Base-by-base conservation (phyloP, 176 grass and related monocot genomes). In the Chloris gayana region DNA sequence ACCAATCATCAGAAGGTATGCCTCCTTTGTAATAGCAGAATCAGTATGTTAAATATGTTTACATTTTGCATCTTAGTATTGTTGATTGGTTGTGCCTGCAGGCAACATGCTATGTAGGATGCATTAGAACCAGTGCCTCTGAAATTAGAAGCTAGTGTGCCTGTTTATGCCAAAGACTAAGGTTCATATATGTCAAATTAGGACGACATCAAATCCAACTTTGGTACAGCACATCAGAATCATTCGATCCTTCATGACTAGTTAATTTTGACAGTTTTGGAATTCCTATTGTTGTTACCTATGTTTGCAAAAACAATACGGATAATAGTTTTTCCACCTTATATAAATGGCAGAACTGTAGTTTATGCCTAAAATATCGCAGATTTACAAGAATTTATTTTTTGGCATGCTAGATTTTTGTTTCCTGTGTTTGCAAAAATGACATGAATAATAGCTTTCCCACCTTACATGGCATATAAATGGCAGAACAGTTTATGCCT, bases 1-100 rank as follows among this genome's bases (percentile, higher is more conserved):
- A 75, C 53, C 82, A 6, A 64, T 74, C 31, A 97, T 97, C 56
- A 90, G 87, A 94, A 90, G 74, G 94, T 92, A 47, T 82, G 34
- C 46, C 58, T 17, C 65, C 27, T 31, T 31, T 21, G 13, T 67
- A n/a, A n/a, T n/a, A n/a, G n/a, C n/a, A n/a, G n/a, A n/a, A n/a
- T n/a, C n/a, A n/a, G n/a, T n/a, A 54, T 54, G 47, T n/a, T 33
- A 56, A n/a, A n/a, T n/a, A n/a, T 77, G 10, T 65, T 9, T 64
- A 50, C 30, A 59, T 58, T 15, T 45, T 69, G 21, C 56, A 19
- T 33, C 57, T 17, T 32, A 7, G 15, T 82, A 22, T 77, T 2
- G 34, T 35, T 2, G 34, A 35, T 35, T 35, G 57, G 26, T 72
- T 49, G 31, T 18, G 1, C 31, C n/a, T 64, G 14, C 74, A 39